These are phyloP conservation scores for Stachybotrys chlorohalonatus DNA, from an alignment of 2,329 filamentous ascomycete species.

Conservation along the genomic window DNA sequence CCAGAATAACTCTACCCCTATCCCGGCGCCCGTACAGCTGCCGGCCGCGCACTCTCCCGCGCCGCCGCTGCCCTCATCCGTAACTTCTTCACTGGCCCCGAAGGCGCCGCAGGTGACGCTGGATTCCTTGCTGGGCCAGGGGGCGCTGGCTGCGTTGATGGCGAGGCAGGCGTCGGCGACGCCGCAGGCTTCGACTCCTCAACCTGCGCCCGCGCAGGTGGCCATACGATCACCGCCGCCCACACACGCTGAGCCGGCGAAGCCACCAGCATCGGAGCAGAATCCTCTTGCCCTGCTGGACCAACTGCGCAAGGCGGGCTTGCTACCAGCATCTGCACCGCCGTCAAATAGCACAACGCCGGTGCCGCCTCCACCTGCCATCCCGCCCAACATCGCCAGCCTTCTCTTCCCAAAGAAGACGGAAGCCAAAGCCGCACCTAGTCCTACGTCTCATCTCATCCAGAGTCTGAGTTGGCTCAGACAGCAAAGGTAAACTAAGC, in stretches of 20 bases:
- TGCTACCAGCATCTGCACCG: conserved; percentile 42
- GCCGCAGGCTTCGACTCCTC: conserved; percentile 37
- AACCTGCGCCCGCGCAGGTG: conserved; percentile 25
- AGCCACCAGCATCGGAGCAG: conserved; percentile 23
- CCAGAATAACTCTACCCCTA: conserved; percentile 28
- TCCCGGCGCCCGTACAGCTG: conserved; percentile 21
- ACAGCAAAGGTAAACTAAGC: conserved; percentile 47
- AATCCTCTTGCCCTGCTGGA: conserved; percentile 55
- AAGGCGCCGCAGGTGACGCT: conserved; percentile 35
- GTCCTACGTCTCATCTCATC: conserved; percentile 40
- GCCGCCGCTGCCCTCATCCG: conserved; percentile 18
- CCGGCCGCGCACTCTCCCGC: conserved; percentile 16
- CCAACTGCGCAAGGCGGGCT: conserved; percentile 58
- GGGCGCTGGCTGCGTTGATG: conserved; percentile 51
- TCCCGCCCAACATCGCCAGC: conserved; percentile 26
- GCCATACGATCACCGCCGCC: conserved; percentile 42
- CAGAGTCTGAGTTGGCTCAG: conserved; percentile 63
- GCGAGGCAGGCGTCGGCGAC: conserved; percentile 39
- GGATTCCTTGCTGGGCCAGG: conserved; percentile 50
- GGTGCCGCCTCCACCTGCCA: conserved; percentile 18
- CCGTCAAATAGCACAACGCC: conserved; percentile 24
- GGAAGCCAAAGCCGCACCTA: conserved; percentile 14
- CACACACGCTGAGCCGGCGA: conserved; percentile 26
- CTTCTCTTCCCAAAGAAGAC: conserved; percentile 23
- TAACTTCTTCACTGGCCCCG: conserved; percentile 21